Base-by-base conservation (phyloP, 495 filamentous ascomycete species). In the Neurospora sp. region DNA sequence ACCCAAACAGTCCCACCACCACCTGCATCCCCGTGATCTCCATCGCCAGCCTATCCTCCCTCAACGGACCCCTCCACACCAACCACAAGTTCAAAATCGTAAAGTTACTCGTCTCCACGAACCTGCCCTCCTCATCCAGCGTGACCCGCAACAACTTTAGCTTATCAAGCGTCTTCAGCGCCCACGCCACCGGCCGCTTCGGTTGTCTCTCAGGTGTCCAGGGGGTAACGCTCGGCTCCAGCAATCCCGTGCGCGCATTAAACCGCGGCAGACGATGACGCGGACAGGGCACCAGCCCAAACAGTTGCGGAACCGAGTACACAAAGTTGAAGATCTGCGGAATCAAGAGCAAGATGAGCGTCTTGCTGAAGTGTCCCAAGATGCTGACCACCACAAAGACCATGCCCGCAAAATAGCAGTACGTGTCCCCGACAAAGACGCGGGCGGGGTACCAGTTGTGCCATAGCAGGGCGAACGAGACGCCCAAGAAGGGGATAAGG, bases 371-470 rank as follows among this genome's bases (percentile, higher is more conserved):
- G 82, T 99, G 96, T 1, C 96, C 96, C 31, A 97, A 85, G 73
- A 99, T 97, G 68, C 93, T 93, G 73, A 98, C 96, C 71, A 98
- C 94, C 20, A 94, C 96, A 77, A 99, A 98, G 12, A 97, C 93
- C 94, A 98, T 99, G 72, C 96, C 96, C 0, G 96, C 95, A 77
- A 99, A 97, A 81, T 99, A 99, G 86, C 96, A 99, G 84, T 98
- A 99, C 20, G 96, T 99, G 79, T 99, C 96, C 35, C 96, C 96
- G 1, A 97, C 95, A 77, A 99, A 99, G 2, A 97, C 96, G 71
- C 89, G 90, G 16, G 95, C 92, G 2, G 96, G 96, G 79, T 95
- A 99, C 93, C 94, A 97, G 78, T 99, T 99, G 83, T 99, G 94
- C 80, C 80, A 88, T 75, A 94, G 87, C 35, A 99, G 88, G 2